phyloP scores from a whole-genome alignment of 1,139 yeast species.

The Diutina scorzettiae region DNA sequence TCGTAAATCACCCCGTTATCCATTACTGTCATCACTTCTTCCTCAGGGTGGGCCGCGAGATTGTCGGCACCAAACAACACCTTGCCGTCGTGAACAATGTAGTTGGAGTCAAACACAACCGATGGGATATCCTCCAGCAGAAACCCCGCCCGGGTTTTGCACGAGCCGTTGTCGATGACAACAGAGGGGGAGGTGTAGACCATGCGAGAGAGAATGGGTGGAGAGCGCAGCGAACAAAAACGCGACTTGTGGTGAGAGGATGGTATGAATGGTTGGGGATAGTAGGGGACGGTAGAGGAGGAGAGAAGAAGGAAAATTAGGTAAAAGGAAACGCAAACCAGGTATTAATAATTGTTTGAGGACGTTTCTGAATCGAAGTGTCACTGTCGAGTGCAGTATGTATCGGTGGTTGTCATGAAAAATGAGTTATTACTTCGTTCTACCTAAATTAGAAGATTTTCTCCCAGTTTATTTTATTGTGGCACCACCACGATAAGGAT shows the following conservation, averaged over 20 bases:
- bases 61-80: slow-evolving; percentile 42
- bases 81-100: slow-evolving; percentile 26
- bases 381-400: no score
- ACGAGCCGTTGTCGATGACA: slow-evolving; percentile 60
- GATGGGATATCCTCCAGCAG: slow-evolving; percentile 56
- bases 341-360: no score
- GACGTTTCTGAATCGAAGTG: no score
- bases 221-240: no score
- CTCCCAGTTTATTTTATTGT: no score
- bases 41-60: slow-evolving; percentile 26
- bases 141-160: slow-evolving; percentile 58
- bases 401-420: no score
- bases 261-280: not conserved
- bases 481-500: no score
- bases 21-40: slow-evolving; percentile 49
- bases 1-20: slow-evolving; percentile 58
- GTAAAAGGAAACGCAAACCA: no score
- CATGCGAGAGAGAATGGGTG: slow-evolving; percentile 13
- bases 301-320: not conserved
- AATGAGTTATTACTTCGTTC: no score
- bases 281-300: not conserved
- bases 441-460: no score
- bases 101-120: slow-evolving; percentile 44
- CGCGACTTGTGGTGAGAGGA: not conserved
- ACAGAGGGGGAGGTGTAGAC: slow-evolving; percentile 39